Percentiles rank a stretch among this genome's conserved stretches.
Conservation (phyloP, 2,329 filamentous ascomycete species). For the Trichoderma hamatum region DNA sequence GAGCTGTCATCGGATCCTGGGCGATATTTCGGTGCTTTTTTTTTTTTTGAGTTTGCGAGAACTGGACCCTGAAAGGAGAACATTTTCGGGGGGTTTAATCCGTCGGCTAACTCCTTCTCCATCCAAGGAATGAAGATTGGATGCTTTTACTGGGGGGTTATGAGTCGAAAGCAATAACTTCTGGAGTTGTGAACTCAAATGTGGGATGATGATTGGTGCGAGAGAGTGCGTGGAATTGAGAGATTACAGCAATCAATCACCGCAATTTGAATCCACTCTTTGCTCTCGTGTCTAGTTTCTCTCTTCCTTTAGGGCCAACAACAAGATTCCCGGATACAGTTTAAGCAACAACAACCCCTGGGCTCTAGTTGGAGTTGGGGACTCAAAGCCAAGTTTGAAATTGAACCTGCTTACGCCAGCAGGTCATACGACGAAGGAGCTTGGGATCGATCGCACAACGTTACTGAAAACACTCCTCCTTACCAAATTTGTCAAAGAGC, state of each 20-base stretch:
- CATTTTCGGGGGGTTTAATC: background rate
- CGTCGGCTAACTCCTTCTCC: background rate
- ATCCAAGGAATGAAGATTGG: background rate
- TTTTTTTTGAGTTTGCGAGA: background rate
- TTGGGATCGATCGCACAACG: background rate
- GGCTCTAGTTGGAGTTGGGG: background rate
- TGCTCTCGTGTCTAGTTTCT: background rate
- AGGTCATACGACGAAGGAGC: conserved; percentile 2
- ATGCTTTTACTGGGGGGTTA: background rate
- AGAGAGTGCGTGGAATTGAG: background rate
- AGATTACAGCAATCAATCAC: background rate
- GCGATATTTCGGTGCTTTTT: conserved; percentile 10
- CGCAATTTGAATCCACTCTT: background rate
- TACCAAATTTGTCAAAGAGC: background rate
- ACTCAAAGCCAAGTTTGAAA: background rate
- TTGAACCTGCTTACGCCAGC: conserved; percentile 14
- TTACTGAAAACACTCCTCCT: background rate
- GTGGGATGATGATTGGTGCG: background rate
- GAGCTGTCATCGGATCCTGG: conserved; percentile 19
- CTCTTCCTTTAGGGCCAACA: background rate
- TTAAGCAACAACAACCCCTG: background rate
- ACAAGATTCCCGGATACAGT: background rate
- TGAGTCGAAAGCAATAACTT: background rate
- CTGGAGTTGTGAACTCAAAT: background rate
- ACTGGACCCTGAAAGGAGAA: conserved; percentile 21